Base-by-base conservation (phyloP, 352 stramenopile genomes). In the Phytophthora citrophthora region DNA sequence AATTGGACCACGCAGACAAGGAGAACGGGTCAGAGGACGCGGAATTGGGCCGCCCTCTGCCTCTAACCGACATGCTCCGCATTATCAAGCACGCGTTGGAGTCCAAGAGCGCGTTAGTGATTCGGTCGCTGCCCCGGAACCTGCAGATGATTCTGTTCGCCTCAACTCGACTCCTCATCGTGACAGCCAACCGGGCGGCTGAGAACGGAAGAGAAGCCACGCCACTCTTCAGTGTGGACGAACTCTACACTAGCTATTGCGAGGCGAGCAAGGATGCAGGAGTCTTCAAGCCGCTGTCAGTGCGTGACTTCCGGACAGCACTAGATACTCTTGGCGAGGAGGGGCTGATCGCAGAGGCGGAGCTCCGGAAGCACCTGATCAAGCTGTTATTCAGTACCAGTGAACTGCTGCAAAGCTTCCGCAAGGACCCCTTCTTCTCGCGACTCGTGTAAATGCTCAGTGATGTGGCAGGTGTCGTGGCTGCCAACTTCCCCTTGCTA, bases 141-240 rank as follows among this genome's bases (percentile, higher is more conserved):
- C 65, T 93, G 18, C 83, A 94, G 64, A 89, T 95, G 79, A 90
- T 94, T 50, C 68, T 93, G 24, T 91, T 92, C 49, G 81, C 85
- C 9, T 88, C 79, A 29, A 89, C 77, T 0, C 69, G 76, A 40
- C 57, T 88, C 36, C 64, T 74, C 16, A 73, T 64, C n/a, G 72
- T 72, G 11, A 72, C 75, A 12, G 61, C 66, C 7, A 77, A 76
- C 40, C 38, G 45, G 27, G 54, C 49, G 11, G 53, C 69, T 12
- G 44, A 57, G 5, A 70, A 64, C 29, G 55, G 55, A 27, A 67
- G 46, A 11, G 61, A 68, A 11, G 57, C 38, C n/a, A 67, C 52
- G 20, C 70, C 68, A 27, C 70, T 94, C 12, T 79, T 86, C 38
- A 64, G 61, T 24, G 74, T 89, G 15, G 64, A 90, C 36, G 79